A percentile compares a stretch with the other conserved stretches of the same genome.
Evolutionary conservation across 169 alveolate genomes (phyloP).

Genomic region (Babesia divergens): DNA sequence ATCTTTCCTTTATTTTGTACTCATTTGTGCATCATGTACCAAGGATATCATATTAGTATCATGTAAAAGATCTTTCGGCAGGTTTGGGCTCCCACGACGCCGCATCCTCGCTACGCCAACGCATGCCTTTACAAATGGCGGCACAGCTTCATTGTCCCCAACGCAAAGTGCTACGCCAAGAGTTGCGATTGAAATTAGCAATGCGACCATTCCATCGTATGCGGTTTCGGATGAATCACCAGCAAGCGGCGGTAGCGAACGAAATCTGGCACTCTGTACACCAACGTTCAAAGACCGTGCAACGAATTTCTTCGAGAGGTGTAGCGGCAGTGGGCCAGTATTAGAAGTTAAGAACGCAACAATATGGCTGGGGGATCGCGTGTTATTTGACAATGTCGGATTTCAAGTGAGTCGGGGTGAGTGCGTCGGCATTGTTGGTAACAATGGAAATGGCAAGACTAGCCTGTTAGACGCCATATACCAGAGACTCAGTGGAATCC

Average conservation of each 20-base stretch:
- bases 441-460: slow-evolving; percentile 78
- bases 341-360: slow-evolving; percentile 33
- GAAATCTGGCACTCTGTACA: background rate
- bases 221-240: background rate
- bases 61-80: background rate
- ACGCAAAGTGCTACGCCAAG: background rate
- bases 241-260: background rate
- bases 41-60: background rate
- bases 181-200: no score
- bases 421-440: slow-evolving; percentile 74
- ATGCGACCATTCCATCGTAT: background rate
- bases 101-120: background rate
- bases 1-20: no score
- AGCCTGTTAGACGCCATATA: slow-evolving; percentile 60
- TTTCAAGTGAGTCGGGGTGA: slow-evolving; percentile 65
- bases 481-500: slow-evolving; percentile 12
- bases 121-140: background rate
- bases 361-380: slow-evolving; percentile 51
- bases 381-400: slow-evolving; percentile 64
- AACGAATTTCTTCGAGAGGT: background rate
- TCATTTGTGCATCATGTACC: background rate
- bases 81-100: background rate
- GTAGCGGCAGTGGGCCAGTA: slow-evolving; percentile 13
- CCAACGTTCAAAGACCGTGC: background rate
- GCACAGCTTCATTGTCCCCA: background rate